Evolutionary conservation across 139 green algal genomes (phyloP).

Genomic region (Closterium sp.): DNA sequence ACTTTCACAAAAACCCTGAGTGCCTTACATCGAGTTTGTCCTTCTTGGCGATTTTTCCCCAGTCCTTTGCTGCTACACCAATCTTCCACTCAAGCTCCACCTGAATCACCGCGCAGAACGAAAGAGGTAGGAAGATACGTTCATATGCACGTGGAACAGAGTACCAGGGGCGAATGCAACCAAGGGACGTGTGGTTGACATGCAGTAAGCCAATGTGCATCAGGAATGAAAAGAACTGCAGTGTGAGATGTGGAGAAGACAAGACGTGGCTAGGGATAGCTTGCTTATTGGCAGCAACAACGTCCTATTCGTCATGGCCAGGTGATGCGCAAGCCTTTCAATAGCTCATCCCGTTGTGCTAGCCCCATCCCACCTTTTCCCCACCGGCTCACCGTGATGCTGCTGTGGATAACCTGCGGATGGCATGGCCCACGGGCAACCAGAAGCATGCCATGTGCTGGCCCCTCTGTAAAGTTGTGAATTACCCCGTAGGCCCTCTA

Average conservation of each 20-base stretch:
- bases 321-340: neutral
- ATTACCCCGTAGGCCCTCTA: too few relatives aligned
- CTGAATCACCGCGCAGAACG: conserved; percentile 45
- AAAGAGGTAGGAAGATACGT: neutral
- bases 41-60: conserved; percentile 88
- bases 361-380: neutral
- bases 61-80: conserved; percentile 81
- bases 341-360: neutral
- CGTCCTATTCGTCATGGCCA: neutral
- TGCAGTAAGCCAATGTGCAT: too few relatives aligned
- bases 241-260: neutral
- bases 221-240: neutral
- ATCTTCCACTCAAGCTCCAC: conserved; percentile 83
- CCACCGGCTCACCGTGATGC: neutral
- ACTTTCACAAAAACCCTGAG: neutral
- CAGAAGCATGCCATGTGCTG: conserved; percentile 90
- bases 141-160: too few relatives aligned
- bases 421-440: neutral
- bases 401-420: neutral
- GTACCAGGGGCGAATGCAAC: too few relatives aligned
- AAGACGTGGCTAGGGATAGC: too few relatives aligned
- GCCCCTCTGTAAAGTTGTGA: conserved; percentile 71
- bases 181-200: too few relatives aligned
- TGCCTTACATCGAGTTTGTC: conserved; percentile 88
- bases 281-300: neutral